Conservation (phyloP, 2,329 filamentous ascomycete species). For the Leptographium galeiforme region DNA sequence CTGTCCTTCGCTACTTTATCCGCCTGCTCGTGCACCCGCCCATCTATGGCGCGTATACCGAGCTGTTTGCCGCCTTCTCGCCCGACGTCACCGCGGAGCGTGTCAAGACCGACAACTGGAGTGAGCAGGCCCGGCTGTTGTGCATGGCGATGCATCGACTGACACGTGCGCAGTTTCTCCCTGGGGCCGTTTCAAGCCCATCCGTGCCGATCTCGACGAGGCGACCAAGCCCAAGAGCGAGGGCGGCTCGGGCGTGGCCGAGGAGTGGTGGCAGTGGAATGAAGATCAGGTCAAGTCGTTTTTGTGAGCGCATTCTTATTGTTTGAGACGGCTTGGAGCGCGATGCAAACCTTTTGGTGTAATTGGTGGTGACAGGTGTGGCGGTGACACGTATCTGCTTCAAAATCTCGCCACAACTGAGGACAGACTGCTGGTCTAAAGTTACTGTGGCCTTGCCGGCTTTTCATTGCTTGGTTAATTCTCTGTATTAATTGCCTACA, state of each 20-base stretch:
- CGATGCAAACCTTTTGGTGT: too few relatives aligned
- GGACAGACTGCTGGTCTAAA: too few relatives aligned
- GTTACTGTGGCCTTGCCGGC: too few relatives aligned
- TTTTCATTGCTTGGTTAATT: too few relatives aligned
- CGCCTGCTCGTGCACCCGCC: constrained; percentile 15
- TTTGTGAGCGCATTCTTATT: background rate
- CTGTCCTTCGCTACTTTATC: constrained; percentile 7
- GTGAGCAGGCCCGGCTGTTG: background rate
- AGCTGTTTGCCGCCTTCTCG: constrained; percentile 31
- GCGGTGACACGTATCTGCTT: too few relatives aligned
- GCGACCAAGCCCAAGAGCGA: constrained; percentile 1
- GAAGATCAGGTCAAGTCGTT: constrained; percentile 6
- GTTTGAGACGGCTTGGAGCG: too few relatives aligned
- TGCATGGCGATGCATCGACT: too few relatives aligned
- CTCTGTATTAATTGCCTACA: too few relatives aligned
- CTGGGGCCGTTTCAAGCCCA: constrained; percentile 3
- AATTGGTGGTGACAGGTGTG: too few relatives aligned
- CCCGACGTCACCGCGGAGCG: constrained; percentile 26
- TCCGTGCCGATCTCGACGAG: background rate
- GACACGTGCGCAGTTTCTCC: background rate
- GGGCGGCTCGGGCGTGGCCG: constrained; percentile 4
- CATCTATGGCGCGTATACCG: constrained; percentile 31
- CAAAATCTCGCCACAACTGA: too few relatives aligned
- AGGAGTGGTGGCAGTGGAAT: constrained; percentile 6
- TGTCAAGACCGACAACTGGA: background rate